phyloP scores from a whole-genome alignment of 2,329 filamentous ascomycete genomes.

The Truncatella angustata region DNA sequence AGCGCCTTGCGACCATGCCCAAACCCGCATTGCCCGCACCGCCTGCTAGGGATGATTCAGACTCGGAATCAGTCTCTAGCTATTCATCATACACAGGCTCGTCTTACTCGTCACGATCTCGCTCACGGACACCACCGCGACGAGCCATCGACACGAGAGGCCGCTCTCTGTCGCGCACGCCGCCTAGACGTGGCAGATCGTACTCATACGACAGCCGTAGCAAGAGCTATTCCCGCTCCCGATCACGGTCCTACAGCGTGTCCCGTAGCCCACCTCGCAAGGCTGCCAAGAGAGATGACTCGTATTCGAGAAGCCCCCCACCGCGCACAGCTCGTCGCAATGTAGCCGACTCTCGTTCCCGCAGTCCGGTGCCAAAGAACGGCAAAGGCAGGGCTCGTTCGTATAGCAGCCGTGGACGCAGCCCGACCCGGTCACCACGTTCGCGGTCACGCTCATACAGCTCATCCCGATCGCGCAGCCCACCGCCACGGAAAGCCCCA shows the following conservation, averaged over 20 bases:
- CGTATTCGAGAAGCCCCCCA: constrained; percentile 22
- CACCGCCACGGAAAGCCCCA: constrained; percentile 14
- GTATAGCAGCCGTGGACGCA: constrained; percentile 11
- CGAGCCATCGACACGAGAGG: constrained; percentile 34
- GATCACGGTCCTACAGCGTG: constrained; percentile 28
- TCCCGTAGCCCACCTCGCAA: constrained; percentile 27
- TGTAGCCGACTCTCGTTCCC: constrained; percentile 20
- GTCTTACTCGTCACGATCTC: constrained; percentile 54
- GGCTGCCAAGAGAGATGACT: constrained; percentile 19
- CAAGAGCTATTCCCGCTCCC: constrained; percentile 37
- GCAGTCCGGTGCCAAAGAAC: constrained; percentile 7
- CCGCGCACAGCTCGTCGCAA: constrained; percentile 17
- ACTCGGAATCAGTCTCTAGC: constrained; percentile 72
- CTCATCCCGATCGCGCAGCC: constrained; percentile 16
- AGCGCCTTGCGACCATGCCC: constrained; percentile 83
- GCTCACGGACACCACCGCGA: constrained; percentile 40
- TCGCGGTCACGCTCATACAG: constrained; percentile 17
- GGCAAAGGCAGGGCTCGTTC: constrained; percentile 14
- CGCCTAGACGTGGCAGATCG: constrained; percentile 28
- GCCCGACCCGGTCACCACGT: constrained; percentile 17
- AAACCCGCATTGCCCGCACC: constrained; percentile 76
- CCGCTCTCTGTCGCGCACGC: constrained; percentile 33
- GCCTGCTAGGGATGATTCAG: constrained; percentile 55
- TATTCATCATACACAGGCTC: constrained; percentile 73
- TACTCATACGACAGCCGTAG: constrained; percentile 26